These are phyloP conservation scores for Ustanciosporium gigantosporum DNA, from an alignment of 1,284 basidiomycete genomes.

Conservation along the genomic window DNA sequence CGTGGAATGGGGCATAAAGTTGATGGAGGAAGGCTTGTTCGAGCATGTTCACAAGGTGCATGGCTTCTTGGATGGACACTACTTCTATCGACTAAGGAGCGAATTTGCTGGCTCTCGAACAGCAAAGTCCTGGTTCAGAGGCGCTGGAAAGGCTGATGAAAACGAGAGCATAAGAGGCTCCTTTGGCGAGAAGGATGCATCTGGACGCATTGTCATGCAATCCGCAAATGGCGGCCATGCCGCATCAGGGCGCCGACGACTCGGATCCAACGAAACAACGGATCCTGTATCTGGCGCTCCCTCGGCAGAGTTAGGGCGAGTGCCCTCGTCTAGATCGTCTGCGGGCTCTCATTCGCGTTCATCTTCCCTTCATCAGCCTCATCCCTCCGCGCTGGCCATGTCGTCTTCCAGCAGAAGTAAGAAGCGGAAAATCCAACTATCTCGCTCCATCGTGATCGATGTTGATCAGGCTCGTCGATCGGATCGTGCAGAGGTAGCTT, in stretches of 20 bases:
- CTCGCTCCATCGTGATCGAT: slow-evolving; percentile 55
- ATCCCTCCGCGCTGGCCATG: slow-evolving; percentile 17
- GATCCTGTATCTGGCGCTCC: neutral
- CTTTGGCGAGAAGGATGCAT: slow-evolving; percentile 20
- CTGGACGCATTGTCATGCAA: slow-evolving; percentile 4
- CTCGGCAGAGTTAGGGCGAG: neutral
- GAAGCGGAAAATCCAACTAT: slow-evolving; percentile 46
- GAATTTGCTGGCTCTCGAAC: slow-evolving; percentile 24
- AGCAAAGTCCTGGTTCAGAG: slow-evolving; percentile 31
- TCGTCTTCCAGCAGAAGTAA: slow-evolving; percentile 5
- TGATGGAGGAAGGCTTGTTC: slow-evolving; percentile 51
- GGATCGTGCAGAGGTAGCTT: slow-evolving; percentile 56
- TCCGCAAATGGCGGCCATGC: neutral
- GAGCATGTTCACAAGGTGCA: slow-evolving; percentile 54
- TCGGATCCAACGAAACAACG: neutral
- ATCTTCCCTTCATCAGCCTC: slow-evolving; percentile 14
- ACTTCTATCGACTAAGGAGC: slow-evolving; percentile 51
- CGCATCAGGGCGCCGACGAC: neutral
- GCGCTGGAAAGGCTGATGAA: too few species aligned
- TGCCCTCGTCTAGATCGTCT: slow-evolving; percentile 1
- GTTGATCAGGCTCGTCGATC: slow-evolving; percentile 51
- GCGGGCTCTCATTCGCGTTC: slow-evolving; percentile 21
- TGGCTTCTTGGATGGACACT: slow-evolving; percentile 59
- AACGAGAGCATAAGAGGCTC: slow-evolving; percentile 24
- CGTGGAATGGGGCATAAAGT: slow-evolving; percentile 42